Conservation (phyloP, 1,139 yeast species). For the Pichiaceae sp. region DNA sequence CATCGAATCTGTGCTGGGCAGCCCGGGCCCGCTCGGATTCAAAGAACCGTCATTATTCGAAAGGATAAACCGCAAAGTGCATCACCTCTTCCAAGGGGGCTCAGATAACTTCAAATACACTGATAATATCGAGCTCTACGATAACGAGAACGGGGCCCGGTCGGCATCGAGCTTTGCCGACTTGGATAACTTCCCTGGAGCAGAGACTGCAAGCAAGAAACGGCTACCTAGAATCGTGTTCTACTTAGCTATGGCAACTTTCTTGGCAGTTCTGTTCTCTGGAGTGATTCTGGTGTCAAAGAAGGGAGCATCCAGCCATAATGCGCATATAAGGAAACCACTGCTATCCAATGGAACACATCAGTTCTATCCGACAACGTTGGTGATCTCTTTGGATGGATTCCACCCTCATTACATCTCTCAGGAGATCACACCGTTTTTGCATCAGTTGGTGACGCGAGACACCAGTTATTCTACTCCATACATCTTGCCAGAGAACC, state of each 20-base stretch:
- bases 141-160: conserved; percentile 9
- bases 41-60: neutral
- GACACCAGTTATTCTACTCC: conserved; percentile 57
- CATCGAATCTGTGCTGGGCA: conserved; percentile 3
- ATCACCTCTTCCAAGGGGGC: conserved; percentile 4
- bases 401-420: conserved; percentile 89
- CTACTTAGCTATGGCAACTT: neutral
- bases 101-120: neutral
- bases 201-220: conserved; percentile 4
- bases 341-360: conserved; percentile 60
- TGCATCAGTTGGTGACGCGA: conserved; percentile 47
- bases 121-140: conserved; percentile 18
- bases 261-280: neutral
- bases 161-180: conserved; percentile 16
- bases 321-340: conserved; percentile 8
- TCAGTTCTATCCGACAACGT: conserved; percentile 65
- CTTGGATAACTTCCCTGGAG: conserved; percentile 8
- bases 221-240: conserved; percentile 2
- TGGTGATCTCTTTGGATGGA: conserved; percentile 75
- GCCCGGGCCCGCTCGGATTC: conserved; percentile 1
- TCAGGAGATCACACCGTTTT: conserved; percentile 54
- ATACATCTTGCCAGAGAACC: conserved; percentile 79
- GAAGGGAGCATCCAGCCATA: neutral
- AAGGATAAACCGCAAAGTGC: neutral
- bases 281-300: neutral